These are phyloP conservation scores for Hemisphaericaspora subhashii DNA, from an alignment of 1,139 yeast species.

Conservation along the genomic window DNA sequence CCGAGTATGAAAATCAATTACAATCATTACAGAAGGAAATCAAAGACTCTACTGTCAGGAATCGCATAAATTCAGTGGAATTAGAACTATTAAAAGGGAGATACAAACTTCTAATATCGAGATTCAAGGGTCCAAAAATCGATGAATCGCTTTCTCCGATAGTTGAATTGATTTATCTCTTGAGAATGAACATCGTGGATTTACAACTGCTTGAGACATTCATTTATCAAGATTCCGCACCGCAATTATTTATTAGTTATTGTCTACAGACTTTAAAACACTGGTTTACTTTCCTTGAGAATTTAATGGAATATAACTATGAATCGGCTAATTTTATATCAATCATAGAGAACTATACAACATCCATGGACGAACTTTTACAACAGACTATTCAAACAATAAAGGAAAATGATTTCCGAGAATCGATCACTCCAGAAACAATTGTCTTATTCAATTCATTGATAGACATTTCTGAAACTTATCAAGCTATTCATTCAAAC, in stretches of 20 bases:
- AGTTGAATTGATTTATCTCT: constrained; percentile 3
- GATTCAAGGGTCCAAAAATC: neutral
- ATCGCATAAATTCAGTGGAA: constrained; percentile 7
- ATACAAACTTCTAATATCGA: constrained; percentile 5
- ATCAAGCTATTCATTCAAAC: neutral
- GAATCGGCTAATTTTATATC: neutral
- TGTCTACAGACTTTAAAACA: neutral
- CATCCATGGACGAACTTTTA: neutral
- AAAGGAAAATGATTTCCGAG: neutral
- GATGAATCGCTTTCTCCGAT: neutral
- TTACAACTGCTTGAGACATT: neutral
- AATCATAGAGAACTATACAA: neutral
- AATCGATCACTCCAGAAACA: neutral
- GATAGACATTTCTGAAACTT: neutral
- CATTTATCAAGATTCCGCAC: neutral
- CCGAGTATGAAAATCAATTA: constrained; percentile 5
- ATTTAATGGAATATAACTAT: neutral
- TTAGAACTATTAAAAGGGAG: constrained; percentile 6
- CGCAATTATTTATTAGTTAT: neutral
- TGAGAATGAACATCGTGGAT: constrained; percentile 6
- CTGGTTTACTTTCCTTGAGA: neutral
- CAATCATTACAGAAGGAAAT: constrained; percentile 8
- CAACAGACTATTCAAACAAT: neutral
- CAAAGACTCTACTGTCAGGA: constrained; percentile 8
- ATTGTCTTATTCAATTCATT: neutral